phyloP scores from a whole-genome alignment of 2,329 filamentous ascomycete species.

The Paecilomyces fulvus region DNA sequence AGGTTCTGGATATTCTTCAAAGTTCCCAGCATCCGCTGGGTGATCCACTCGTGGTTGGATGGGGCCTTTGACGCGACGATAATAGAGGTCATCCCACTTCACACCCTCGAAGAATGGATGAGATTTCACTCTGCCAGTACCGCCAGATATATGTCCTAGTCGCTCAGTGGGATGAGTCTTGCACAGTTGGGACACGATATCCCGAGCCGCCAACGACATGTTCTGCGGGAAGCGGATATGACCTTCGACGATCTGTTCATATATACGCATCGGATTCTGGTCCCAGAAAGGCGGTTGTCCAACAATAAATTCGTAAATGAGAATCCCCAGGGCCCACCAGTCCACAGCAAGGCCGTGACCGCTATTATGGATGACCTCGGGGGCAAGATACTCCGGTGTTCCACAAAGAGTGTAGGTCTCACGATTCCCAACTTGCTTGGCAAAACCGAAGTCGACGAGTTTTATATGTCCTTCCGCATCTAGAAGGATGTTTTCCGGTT shows the following conservation, averaged over 20 bases:
- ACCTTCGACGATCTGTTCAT: conserved; percentile 59
- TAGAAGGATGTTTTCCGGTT: conserved; percentile 59
- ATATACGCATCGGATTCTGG: conserved; percentile 61
- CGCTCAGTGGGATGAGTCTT: conserved; percentile 56
- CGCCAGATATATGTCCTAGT: conserved; percentile 54
- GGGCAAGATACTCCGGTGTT: conserved; percentile 59
- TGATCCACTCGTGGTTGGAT: conserved; percentile 54
- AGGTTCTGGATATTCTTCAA: conserved; percentile 54
- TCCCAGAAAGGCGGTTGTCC: conserved; percentile 63
- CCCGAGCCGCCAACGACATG: conserved; percentile 51
- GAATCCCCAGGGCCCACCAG: conserved; percentile 61
- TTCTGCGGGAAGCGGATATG: conserved; percentile 52
- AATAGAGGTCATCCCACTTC: conserved; percentile 56
- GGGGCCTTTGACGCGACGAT: conserved; percentile 51
- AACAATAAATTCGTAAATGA: conserved; percentile 60
- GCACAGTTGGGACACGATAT: conserved; percentile 54
- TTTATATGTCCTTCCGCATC: conserved; percentile 58
- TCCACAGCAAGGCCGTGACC: conserved; percentile 58
- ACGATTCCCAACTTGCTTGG: conserved; percentile 50
- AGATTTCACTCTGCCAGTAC: conserved; percentile 49
- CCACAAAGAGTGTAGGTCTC: conserved; percentile 61
- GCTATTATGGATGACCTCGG: conserved; percentile 58
- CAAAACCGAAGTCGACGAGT: conserved; percentile 60
- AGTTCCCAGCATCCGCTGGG: conserved; percentile 55
- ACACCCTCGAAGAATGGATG: conserved; percentile 56